Base-by-base conservation (phyloP, 345 rosid genomes). In the Gossypium anomalum region DNA sequence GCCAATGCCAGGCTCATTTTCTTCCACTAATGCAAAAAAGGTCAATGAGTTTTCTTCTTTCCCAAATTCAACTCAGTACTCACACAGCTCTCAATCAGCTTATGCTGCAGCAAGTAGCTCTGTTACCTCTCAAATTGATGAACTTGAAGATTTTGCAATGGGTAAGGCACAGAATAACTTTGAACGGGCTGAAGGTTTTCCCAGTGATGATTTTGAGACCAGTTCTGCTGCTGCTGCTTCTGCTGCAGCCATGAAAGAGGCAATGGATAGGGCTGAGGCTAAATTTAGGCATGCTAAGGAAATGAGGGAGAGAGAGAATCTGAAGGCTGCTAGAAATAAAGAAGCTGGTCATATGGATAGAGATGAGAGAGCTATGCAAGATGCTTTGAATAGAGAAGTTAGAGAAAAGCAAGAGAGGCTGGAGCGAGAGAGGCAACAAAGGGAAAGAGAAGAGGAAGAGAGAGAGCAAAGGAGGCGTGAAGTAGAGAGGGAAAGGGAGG, bases 231-330 rank as follows among this genome's bases (percentile, higher is more conserved):
- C 98, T 81, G 96, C 89, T 55, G 90, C 93, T 76, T 91, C 98
- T 77, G 93, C 97, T 78, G 99, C 98, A 58, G 98, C 97, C 51
- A 93, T 93, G 94, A 93, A 93, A 83, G 94, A 91, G 75, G 99
- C 98, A 64, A 91, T 95, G 99, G 97, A 93, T 75, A 95, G 87
- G 86, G 99, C 98, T 56, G 93, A 93, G 86, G 97, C 93, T 7
- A 95, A 93, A 88, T 88, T 95, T 81, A 90, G 87, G 82, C 98
- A 88, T 75, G 92, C 89, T 44, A 89, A 81, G 81, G 91, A 87
- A 78, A 88, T 87, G 89, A 88, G 94, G 80, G 99, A 89, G 85
- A 91, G 87, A 77, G 98, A 89, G 59, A 81, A 88, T 81, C 69
- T 85, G 25, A 93, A 85, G 87, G 79, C 89, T 83, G 81, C 85